These are phyloP conservation scores for Theobroma grandiflorum DNA, from an alignment of 441 rosid genomes.

Conservation along the genomic window DNA sequence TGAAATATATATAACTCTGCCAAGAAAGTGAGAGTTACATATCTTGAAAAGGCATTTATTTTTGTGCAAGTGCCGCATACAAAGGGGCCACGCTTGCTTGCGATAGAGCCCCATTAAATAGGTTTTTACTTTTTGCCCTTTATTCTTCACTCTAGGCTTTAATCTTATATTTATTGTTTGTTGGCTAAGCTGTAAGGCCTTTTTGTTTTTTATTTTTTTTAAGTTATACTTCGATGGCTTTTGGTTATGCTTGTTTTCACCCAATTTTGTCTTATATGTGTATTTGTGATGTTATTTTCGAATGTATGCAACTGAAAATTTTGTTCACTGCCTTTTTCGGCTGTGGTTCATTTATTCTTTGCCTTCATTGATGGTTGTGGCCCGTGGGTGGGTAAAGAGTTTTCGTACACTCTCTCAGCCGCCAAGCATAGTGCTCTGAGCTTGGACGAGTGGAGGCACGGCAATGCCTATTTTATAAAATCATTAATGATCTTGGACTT, in stretches of 20 bases:
- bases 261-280: constrained; percentile 31
- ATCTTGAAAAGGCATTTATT: constrained; percentile 52
- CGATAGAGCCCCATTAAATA: constrained; percentile 43
- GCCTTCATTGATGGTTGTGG: neutral
- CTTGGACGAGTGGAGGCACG: too few relatives aligned
- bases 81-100: constrained; percentile 35
- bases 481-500: too few relatives aligned
- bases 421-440: too few relatives aligned
- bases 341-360: neutral
- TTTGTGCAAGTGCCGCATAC: constrained; percentile 53
- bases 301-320: constrained; percentile 10
- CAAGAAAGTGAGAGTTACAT: constrained; percentile 24
- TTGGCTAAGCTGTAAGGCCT: constrained; percentile 20
- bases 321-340: too few relatives aligned
- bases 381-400: neutral
- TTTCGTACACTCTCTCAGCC: neutral
- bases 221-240: constrained; percentile 18
- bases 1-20: constrained; percentile 25
- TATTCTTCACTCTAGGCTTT: constrained; percentile 37
- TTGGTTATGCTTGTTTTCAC: constrained; percentile 30
- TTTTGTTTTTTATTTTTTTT: constrained; percentile 16
- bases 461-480: too few relatives aligned
- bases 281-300: constrained; percentile 25
- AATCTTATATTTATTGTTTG: constrained; percentile 20
- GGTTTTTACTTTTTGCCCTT: constrained; percentile 8